Percentiles rank a stretch among this genome's conserved stretches.
These are phyloP conservation scores for Candida anutae DNA, from an alignment of 1,139 yeast species.

Conservation along the genomic window DNA sequence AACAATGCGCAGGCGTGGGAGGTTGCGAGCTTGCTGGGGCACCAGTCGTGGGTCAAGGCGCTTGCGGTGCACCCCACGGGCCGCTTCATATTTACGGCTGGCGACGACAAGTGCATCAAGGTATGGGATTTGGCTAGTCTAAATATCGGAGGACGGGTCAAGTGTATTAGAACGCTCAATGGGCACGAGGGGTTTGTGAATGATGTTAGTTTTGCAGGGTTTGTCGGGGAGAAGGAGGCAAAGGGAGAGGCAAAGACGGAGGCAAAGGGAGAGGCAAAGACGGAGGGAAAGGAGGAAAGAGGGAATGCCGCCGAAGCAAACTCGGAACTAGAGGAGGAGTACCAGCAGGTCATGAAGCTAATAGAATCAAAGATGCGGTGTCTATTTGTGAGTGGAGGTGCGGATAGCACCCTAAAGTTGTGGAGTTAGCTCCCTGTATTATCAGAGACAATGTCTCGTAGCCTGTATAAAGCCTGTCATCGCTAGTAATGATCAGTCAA, in stretches of 20 bases:
- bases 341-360: constrained; percentile 12
- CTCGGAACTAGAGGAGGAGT: constrained; percentile 9
- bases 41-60: constrained; percentile 81
- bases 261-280: too few relatives aligned
- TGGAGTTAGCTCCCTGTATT: constrained; percentile 50
- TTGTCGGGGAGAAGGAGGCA: constrained; percentile 13
- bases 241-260: too few relatives aligned
- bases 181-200: constrained; percentile 76
- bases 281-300: constrained; percentile 8
- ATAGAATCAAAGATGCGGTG: constrained; percentile 46
- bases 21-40: constrained; percentile 55
- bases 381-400: constrained; percentile 52
- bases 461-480: too few relatives aligned
- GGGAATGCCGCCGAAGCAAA: constrained; percentile 9
- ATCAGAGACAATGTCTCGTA: too few relatives aligned
- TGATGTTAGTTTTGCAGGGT: constrained; percentile 54
- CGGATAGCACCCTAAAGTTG: constrained; percentile 44
- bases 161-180: constrained; percentile 39
- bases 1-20: constrained; percentile 55
- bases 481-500: too few relatives aligned
- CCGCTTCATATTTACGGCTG: constrained; percentile 57
- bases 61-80: constrained; percentile 73
- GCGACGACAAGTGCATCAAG: constrained; percentile 72
- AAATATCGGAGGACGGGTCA: constrained; percentile 35
- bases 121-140: constrained; percentile 68